These are phyloP conservation scores for Claviceps sp. DNA, from an alignment of 2,329 filamentous ascomycete species.

Conservation along the genomic window DNA sequence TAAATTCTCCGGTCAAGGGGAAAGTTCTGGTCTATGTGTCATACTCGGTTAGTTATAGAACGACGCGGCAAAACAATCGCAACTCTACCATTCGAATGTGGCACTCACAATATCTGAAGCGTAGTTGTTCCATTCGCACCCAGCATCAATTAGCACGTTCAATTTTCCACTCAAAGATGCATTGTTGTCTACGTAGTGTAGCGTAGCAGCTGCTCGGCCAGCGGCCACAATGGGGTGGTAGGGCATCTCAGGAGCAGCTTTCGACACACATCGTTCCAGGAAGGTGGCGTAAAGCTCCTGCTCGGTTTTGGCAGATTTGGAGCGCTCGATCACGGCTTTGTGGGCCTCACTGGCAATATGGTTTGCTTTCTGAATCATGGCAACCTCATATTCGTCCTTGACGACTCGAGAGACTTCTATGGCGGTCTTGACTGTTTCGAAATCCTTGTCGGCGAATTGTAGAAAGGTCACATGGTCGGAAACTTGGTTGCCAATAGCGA, in stretches of 20 bases:
- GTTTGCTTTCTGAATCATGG: slow-evolving; percentile 60
- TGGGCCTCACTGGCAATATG: slow-evolving; percentile 55
- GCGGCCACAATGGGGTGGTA: slow-evolving; percentile 79
- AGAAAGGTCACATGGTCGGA: slow-evolving; percentile 59
- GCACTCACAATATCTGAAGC: slow-evolving; percentile 48
- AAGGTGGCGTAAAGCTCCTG: slow-evolving; percentile 73
- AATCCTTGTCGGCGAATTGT: slow-evolving; percentile 52
- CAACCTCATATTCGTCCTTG: slow-evolving; percentile 65
- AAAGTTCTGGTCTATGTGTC: slow-evolving; percentile 62
- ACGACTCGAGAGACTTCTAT: slow-evolving; percentile 56
- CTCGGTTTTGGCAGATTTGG: slow-evolving; percentile 58
- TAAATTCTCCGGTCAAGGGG: slow-evolving; percentile 62
- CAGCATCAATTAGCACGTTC: slow-evolving; percentile 74
- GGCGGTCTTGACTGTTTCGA: slow-evolving; percentile 40
- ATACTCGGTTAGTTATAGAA: background rate
- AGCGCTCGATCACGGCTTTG: slow-evolving; percentile 45
- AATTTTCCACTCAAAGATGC: slow-evolving; percentile 56
- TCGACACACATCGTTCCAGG: slow-evolving; percentile 58
- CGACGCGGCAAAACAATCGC: background rate
- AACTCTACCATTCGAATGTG: background rate
- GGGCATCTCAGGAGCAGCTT: slow-evolving; percentile 68
- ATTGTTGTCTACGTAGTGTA: slow-evolving; percentile 79
- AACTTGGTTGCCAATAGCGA: slow-evolving; percentile 68
- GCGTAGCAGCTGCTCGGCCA: slow-evolving; percentile 66
- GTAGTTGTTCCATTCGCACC: slow-evolving; percentile 62